phyloP scores from a whole-genome alignment of 2,329 filamentous ascomycete species.

The Pyricularia pennisetigena region DNA sequence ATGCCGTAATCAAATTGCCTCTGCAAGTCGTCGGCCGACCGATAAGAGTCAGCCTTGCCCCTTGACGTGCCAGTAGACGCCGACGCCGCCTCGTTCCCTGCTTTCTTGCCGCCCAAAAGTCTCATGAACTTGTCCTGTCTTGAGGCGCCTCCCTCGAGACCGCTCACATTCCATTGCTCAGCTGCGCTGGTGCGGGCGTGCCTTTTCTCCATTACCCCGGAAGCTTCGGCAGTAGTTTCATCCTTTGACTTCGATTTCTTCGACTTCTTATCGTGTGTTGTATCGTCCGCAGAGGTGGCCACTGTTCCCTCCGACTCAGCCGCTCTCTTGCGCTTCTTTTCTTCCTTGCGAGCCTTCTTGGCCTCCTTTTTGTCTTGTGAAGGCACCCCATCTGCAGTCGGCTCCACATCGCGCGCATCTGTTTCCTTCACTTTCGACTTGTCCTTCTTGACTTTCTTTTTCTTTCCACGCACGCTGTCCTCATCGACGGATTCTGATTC shows the following conservation, averaged over 20 bases:
- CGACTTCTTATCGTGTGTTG: conserved; percentile 14
- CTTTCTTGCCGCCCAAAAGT: conserved; percentile 43
- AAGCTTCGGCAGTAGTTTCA: conserved; percentile 16
- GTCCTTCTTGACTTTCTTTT: conserved; percentile 1
- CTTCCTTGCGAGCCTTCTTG: conserved; percentile 17
- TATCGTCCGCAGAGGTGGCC: conserved; percentile 14
- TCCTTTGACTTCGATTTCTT: conserved; percentile 30
- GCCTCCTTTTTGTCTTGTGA: conserved; percentile 12
- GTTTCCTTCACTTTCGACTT: conserved; percentile 9
- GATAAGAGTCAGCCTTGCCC: conserved; percentile 1
- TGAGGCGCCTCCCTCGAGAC: conserved; percentile 37
- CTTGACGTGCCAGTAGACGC: background rate
- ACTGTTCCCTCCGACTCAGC: conserved; percentile 11
- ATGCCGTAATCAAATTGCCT: conserved; percentile 47
- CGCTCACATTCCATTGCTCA: conserved; percentile 43
- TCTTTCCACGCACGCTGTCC: conserved; percentile 3
- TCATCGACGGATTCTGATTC: conserved; percentile 7
- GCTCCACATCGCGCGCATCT: conserved; percentile 7
- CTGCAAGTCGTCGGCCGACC: conserved; percentile 35
- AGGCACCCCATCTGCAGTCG: conserved; percentile 13
- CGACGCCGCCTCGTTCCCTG: conserved; percentile 17
- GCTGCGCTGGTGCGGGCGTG: conserved; percentile 15
- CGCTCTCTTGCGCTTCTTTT: conserved; percentile 15
- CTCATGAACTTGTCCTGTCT: conserved; percentile 48
- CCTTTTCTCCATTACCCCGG: conserved; percentile 10